Evolutionary conservation across 805 yeast genomes (phyloP).

Genomic region (Pichia nakasei): DNA sequence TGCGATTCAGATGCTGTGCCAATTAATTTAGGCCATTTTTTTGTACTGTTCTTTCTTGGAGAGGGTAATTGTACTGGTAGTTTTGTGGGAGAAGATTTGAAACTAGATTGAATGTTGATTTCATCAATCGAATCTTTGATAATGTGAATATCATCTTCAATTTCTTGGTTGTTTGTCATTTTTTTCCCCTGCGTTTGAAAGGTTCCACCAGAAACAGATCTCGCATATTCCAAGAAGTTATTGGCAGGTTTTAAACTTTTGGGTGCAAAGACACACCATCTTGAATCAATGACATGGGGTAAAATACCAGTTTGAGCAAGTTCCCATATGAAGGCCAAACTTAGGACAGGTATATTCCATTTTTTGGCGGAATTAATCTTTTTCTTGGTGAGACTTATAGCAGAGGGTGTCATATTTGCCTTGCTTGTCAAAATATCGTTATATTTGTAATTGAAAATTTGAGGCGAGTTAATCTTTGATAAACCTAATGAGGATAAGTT

Average conservation of each 20-base stretch:
- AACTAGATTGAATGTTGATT: neutral
- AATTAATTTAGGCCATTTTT: slow-evolving; percentile 39
- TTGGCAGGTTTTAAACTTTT: slow-evolving; percentile 15
- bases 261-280: slow-evolving; percentile 49
- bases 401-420: slow-evolving; percentile 17
- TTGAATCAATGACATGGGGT: slow-evolving; percentile 36
- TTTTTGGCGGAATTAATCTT: slow-evolving; percentile 51
- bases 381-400: slow-evolving; percentile 32
- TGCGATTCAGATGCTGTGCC: slow-evolving; percentile 35
- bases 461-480: slow-evolving; percentile 32
- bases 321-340: slow-evolving; percentile 48
- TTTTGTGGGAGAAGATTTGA: slow-evolving; percentile 8
- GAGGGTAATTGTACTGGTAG: slow-evolving; percentile 39
- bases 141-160: too few relatives aligned
- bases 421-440: slow-evolving; percentile 21
- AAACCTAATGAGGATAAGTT: slow-evolving; percentile 41
- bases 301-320: slow-evolving; percentile 29
- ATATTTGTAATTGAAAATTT: slow-evolving; percentile 30
- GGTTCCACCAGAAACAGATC: slow-evolving; percentile 15
- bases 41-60: slow-evolving; percentile 39
- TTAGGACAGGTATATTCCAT: slow-evolving; percentile 51
- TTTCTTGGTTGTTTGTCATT: neutral
- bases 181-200: slow-evolving; percentile 13
- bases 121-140: too few relatives aligned
- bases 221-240: slow-evolving; percentile 17